phyloP scores from a whole-genome alignment of 768 basidiomycete genomes.

The Hygrophorus pudorinus region DNA sequence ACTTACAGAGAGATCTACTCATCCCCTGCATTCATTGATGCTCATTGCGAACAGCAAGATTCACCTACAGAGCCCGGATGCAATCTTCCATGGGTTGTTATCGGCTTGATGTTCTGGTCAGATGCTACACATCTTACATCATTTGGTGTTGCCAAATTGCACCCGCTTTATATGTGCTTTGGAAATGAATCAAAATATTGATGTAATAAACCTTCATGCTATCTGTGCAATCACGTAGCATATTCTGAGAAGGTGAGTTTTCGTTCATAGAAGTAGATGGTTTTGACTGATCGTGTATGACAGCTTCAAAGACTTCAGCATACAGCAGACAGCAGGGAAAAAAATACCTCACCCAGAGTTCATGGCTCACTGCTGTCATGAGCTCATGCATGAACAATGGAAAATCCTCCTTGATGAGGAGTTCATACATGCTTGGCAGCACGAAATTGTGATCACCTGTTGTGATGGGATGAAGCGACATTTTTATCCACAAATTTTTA shows the following conservation, averaged over 20 bases:
- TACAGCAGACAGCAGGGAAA: constrained; percentile 2
- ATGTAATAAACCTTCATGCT: constrained; percentile 16
- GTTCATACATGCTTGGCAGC: constrained; percentile 16
- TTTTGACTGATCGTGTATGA: constrained; percentile 6
- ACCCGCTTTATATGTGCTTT: constrained; percentile 31
- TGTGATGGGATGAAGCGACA: constrained; percentile 18
- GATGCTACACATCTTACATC: constrained; percentile 25
- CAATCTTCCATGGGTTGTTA: constrained; percentile 7
- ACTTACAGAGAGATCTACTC: constrained; percentile 11
- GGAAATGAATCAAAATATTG: constrained; percentile 30
- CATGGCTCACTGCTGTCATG: constrained; percentile 21
- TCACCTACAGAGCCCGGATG: constrained; percentile 7
- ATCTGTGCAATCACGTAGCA: constrained; percentile 26
- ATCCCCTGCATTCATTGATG: constrained; percentile 10
- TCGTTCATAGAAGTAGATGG: background rate
- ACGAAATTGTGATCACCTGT: constrained; percentile 22
- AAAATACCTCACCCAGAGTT: constrained; percentile 9
- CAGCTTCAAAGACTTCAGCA: constrained; percentile 15
- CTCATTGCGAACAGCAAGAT: constrained; percentile 6
- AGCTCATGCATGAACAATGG: constrained; percentile 23
- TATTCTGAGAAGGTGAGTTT: constrained; percentile 27
- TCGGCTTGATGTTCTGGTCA: constrained; percentile 19
- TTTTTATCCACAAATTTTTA: constrained; percentile 22
- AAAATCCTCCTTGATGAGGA: constrained; percentile 16
- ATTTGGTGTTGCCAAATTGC: constrained; percentile 25